Percentiles rank a stretch among this genome's conserved stretches.
These are phyloP conservation scores for Plenodomus tracheiphilus DNA, from an alignment of 2,329 filamentous ascomycete species.

Conservation along the genomic window DNA sequence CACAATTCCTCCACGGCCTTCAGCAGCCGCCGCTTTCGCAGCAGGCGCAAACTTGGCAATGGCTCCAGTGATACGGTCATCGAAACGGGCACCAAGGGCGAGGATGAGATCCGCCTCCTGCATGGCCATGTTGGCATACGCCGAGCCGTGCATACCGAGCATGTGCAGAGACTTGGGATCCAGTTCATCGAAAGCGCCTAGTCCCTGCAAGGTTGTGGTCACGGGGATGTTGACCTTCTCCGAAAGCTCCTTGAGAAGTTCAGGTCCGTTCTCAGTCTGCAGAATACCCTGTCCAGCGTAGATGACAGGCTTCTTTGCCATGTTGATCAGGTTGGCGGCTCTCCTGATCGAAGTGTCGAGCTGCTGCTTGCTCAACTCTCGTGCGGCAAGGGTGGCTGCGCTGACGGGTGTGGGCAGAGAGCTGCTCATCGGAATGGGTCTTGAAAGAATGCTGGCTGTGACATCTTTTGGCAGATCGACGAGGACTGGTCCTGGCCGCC, in stretches of 20 bases:
- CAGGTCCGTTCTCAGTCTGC: conserved; percentile 74
- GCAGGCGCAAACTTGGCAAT: conserved; percentile 86
- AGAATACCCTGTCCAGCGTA: conserved; percentile 93
- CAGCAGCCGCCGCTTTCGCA: conserved; percentile 80
- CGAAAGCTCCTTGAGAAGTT: conserved; percentile 79
- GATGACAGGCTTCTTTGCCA: conserved; percentile 90
- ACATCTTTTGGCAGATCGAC: conserved; percentile 97
- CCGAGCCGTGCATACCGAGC: conserved; percentile 97
- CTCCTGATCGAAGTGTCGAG: conserved; percentile 73
- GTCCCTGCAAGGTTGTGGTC: conserved; percentile 90
- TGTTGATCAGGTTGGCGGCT: conserved; percentile 81
- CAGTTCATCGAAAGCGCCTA: conserved; percentile 90
- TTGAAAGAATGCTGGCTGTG: conserved; percentile 79
- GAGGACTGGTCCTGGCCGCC: conserved; percentile 89
- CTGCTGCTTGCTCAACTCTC: conserved; percentile 72
- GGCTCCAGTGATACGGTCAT: conserved; percentile 87
- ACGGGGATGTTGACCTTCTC: conserved; percentile 93
- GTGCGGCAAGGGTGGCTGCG: conserved; percentile 79
- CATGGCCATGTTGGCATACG: conserved; percentile 97
- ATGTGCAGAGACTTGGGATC: conserved; percentile 95
- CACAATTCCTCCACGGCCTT: conserved; percentile 89
- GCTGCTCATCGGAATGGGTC: conserved; percentile 78
- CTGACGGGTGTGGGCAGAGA: conserved; percentile 79
- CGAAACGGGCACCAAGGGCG: conserved; percentile 89
- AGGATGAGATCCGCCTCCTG: conserved; percentile 96